These are phyloP conservation scores for Phytophthora macrochlamydospora DNA, from an alignment of 352 stramenopile genomes.

Conservation along the genomic window DNA sequence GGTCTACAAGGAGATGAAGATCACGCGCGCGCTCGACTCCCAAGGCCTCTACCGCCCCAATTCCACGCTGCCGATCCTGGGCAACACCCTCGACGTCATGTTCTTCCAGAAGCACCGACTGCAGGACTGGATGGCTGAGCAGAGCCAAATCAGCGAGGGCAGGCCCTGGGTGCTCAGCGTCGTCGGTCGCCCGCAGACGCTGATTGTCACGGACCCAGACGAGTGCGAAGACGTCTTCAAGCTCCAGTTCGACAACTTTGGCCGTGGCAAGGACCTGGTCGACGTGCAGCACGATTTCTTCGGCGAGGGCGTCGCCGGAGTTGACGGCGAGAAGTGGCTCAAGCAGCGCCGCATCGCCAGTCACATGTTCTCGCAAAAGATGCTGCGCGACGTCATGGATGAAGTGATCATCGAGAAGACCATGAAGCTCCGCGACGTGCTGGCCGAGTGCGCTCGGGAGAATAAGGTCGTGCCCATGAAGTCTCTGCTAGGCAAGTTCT, in stretches of 20 bases:
- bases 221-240: slow-evolving; percentile 41
- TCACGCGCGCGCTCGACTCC: slow-evolving; percentile 31
- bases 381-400: slow-evolving; percentile 41
- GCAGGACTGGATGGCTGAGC: slow-evolving; percentile 66
- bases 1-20: slow-evolving; percentile 37
- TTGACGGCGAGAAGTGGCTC: slow-evolving; percentile 53
- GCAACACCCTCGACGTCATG: slow-evolving; percentile 48
- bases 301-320: slow-evolving; percentile 57
- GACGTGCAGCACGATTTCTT: slow-evolving; percentile 49
- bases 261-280: slow-evolving; percentile 30
- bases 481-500: slow-evolving; percentile 58
- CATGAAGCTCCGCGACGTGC: slow-evolving; percentile 33
- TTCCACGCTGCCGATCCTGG: slow-evolving; percentile 45
- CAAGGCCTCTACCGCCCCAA: slow-evolving; percentile 35
- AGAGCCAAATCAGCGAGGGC: slow-evolving; percentile 41
- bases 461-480: slow-evolving; percentile 33
- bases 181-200: slow-evolving; percentile 40
- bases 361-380: slow-evolving; percentile 75
- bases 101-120: slow-evolving; percentile 46
- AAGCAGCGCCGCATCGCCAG: slow-evolving; percentile 70
- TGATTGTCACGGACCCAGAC: slow-evolving; percentile 47
- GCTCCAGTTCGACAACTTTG: slow-evolving; percentile 60
- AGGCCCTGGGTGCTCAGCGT: slow-evolving; percentile 55
- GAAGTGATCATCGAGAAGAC: slow-evolving; percentile 43
- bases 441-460: slow-evolving; percentile 24